Evolutionary conservation across 257 asterid genomes (phyloP), one percentile per base, ranked within the genome.

Genomic region (Henckelia pumila): DNA sequence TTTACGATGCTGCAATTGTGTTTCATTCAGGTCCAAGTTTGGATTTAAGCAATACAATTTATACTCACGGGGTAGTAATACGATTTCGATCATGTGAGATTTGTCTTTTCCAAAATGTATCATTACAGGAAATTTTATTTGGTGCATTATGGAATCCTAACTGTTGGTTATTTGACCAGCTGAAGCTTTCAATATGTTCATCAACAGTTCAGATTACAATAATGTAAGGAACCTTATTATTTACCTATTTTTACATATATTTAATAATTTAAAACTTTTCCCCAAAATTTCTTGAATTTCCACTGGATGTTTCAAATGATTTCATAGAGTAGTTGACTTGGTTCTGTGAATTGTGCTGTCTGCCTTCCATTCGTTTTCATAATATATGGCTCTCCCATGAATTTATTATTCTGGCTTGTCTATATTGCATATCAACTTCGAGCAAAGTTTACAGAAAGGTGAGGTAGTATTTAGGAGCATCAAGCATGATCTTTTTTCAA

Each of bases 21-120:
- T 16, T 26, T 50, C 25, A 14, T 61, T 68, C 88, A 89, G 95
- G 95, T 69, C 66, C 81, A 52, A 83, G 66, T 74, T 28, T 80
- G 53, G 79, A 84, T 61, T 53, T 7, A 59, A 62, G 44, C 67
- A 78, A 53, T 61, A 70, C 26, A 23, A 92, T 81, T 72, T 90
- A 85, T 73, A 84, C 91, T 57, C 95, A 89, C 53, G 97, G 78
- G 55, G 77, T 57, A 33, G 91, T 84, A 44, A 79, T 88, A 75
- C 80, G 91, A 63, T 40, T 40, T 13, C 50, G 50, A 40, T 40
- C 50, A 40, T 2, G 50, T 40, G n/a, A 40, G 50, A 6, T 35
- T 16, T 40, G 50, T 40, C 50, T 40, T 40, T 13, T 40, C n/a
- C 50, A 40, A 11, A 40, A 40, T 40, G 3, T 40, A 40, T 40